Evolutionary conservation across 495 filamentous ascomycete genomes (phyloP).

Genomic region (Penicillium pulvis): DNA sequence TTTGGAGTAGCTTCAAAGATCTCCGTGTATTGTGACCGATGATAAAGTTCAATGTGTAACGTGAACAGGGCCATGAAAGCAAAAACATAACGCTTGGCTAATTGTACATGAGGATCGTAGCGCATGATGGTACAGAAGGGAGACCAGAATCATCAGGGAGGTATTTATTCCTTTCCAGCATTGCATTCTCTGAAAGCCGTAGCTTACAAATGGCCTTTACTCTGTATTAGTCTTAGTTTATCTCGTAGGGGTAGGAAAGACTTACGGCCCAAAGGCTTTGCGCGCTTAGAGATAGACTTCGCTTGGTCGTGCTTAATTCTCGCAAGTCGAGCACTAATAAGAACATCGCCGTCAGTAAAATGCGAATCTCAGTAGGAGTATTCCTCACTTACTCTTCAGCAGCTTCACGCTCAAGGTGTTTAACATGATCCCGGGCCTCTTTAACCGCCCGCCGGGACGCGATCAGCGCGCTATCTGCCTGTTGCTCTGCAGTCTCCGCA

Average conservation of each 20-base stretch:
- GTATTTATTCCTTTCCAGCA: not conserved
- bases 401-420: conserved; percentile 62
- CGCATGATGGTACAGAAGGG: not conserved
- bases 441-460: conserved; percentile 57
- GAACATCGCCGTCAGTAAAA: not conserved
- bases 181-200: not conserved
- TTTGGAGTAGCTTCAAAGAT: not conserved
- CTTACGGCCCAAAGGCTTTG: conserved; percentile 66
- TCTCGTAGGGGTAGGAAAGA: conserved; percentile 45
- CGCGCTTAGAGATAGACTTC: conserved; percentile 62
- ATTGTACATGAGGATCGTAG: not conserved
- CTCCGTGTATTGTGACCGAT: not conserved
- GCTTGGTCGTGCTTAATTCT: conserved; percentile 70
- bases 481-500: conserved; percentile 61
- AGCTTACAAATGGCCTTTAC: conserved; percentile 1
- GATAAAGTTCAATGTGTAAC: not conserved
- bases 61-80: not conserved
- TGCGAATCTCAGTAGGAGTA: not conserved
- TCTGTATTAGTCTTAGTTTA: not conserved
- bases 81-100: not conserved
- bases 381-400: conserved; percentile 52
- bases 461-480: conserved; percentile 62
- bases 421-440: conserved; percentile 63
- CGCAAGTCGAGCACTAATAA: conserved; percentile 49
- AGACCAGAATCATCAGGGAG: not conserved